phyloP scores from a whole-genome alignment of 345 rosid species.

The Excoecaria agallocha region DNA sequence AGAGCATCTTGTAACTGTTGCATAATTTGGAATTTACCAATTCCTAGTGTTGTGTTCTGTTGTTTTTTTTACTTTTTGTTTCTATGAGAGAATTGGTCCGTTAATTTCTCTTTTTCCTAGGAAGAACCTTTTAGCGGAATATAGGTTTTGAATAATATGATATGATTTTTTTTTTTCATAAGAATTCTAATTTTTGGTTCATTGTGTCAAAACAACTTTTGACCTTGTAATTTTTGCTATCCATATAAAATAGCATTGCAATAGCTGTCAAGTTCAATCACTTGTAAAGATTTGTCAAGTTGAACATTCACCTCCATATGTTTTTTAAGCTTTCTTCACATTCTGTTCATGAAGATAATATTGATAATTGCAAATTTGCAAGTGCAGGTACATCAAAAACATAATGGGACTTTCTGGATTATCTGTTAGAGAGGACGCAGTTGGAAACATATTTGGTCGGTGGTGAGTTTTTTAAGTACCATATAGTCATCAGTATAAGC shows the following conservation, averaged over 20 bases:
- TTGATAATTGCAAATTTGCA: slow-evolving; percentile 4
- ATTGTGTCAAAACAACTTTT: background rate
- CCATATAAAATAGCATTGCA: background rate
- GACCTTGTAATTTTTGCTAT: background rate
- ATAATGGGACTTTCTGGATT: slow-evolving; percentile 76
- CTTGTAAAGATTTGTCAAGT: background rate
- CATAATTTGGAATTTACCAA: background rate
- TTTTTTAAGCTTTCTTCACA: background rate
- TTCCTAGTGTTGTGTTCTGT: background rate
- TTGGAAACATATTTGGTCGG: slow-evolving; percentile 89
- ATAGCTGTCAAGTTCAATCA: background rate
- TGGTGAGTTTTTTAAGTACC: slow-evolving; percentile 50
- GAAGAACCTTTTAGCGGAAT: background rate
- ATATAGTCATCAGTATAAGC: slow-evolving; percentile 7
- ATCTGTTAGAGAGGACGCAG: slow-evolving; percentile 83
- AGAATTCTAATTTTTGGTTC: background rate
- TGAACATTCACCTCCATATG: background rate
- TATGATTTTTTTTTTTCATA: background rate
- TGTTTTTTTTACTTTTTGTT: background rate
- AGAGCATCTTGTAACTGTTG: background rate
- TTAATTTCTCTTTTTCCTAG: background rate
- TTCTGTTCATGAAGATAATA: slow-evolving; percentile 2
- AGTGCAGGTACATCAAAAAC: slow-evolving; percentile 64
- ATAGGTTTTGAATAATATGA: background rate
- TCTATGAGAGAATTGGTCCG: background rate